Evolutionary conservation across 441 rosid species (phyloP).

Genomic region (Flueggea neowawraea): DNA sequence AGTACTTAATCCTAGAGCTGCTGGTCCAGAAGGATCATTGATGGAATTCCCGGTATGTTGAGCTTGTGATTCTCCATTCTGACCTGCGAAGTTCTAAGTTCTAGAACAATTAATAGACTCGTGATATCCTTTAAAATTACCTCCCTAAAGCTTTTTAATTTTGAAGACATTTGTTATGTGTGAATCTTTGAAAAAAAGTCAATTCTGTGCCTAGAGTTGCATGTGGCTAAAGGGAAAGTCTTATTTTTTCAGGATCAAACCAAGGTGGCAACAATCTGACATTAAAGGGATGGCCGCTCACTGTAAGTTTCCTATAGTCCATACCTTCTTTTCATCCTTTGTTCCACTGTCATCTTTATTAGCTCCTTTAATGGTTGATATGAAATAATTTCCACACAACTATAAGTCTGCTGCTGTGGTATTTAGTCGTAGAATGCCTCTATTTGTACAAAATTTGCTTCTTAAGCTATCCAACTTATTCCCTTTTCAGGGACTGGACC

Average conservation of each 20-base stretch:
- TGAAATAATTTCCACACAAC: not conserved
- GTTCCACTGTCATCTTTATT: not conserved
- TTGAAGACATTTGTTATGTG: too few relatives aligned
- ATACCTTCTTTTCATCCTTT: slow-evolving; percentile 1
- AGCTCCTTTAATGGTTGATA: not conserved
- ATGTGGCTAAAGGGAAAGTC: slow-evolving; percentile 6
- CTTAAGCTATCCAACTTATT: slow-evolving; percentile 9
- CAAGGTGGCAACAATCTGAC: slow-evolving; percentile 82
- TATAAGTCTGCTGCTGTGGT: not conserved
- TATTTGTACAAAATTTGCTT: not conserved
- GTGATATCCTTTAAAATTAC: not conserved
- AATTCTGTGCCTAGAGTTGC: slow-evolving; percentile 4
- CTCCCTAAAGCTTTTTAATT: not conserved
- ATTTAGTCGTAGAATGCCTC: not conserved
- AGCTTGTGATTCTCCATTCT: slow-evolving; percentile 7
- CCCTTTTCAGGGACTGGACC: slow-evolving; percentile 61
- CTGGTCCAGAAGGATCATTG: slow-evolving; percentile 83
- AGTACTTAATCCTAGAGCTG: slow-evolving; percentile 71
- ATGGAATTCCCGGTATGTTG: slow-evolving; percentile 67
- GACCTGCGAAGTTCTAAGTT: not conserved
- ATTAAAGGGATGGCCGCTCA: slow-evolving; percentile 94
- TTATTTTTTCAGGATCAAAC: slow-evolving; percentile 67
- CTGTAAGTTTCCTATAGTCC: slow-evolving; percentile 44
- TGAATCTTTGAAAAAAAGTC: too few relatives aligned
- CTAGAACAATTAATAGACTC: not conserved